These are phyloP conservation scores for Coemansia erecta DNA, from an alignment of 192 early-diverging fungal genomes.

Conservation along the genomic window DNA sequence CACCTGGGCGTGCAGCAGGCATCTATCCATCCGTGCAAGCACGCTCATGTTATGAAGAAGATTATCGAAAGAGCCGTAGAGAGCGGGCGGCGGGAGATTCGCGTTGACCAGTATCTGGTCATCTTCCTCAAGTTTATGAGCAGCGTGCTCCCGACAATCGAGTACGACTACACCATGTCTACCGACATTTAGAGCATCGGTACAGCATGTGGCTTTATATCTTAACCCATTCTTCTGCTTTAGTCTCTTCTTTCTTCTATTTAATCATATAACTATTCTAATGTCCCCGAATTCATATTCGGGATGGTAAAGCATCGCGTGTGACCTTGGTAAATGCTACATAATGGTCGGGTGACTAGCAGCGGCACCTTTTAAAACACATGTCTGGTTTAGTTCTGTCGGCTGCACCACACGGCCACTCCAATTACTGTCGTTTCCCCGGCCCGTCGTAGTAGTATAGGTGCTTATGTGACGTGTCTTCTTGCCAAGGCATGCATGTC, in stretches of 20 bases:
- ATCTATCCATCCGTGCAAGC: slow-evolving; percentile 97
- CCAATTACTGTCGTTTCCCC: too few species aligned
- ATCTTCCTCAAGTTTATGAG: slow-evolving; percentile 98
- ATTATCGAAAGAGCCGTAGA: slow-evolving; percentile 72
- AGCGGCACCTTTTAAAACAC: too few species aligned
- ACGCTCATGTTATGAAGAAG: slow-evolving; percentile 96
- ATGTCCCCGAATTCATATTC: too few species aligned
- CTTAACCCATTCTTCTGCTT: neutral
- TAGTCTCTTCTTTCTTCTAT: neutral
- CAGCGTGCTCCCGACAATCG: slow-evolving; percentile 93
- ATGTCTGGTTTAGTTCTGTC: too few species aligned
- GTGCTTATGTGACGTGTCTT: too few species aligned
- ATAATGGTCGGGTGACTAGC: too few species aligned
- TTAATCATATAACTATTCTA: neutral
- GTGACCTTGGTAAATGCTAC: too few species aligned
- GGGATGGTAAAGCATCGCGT: too few species aligned
- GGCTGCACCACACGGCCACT: too few species aligned
- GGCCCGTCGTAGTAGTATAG: too few species aligned
- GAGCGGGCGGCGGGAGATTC: slow-evolving; percentile 63
- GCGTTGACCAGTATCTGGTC: slow-evolving; percentile 94
- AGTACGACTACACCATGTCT: slow-evolving; percentile 95
- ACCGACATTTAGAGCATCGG: slow-evolving; percentile 53
- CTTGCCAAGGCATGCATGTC: too few species aligned
- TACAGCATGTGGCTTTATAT: neutral
- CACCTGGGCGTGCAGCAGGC: slow-evolving; percentile 85